Evolutionary conservation across 1,284 basidiomycete genomes (phyloP).

Genomic region (Ustilago loliicola): DNA sequence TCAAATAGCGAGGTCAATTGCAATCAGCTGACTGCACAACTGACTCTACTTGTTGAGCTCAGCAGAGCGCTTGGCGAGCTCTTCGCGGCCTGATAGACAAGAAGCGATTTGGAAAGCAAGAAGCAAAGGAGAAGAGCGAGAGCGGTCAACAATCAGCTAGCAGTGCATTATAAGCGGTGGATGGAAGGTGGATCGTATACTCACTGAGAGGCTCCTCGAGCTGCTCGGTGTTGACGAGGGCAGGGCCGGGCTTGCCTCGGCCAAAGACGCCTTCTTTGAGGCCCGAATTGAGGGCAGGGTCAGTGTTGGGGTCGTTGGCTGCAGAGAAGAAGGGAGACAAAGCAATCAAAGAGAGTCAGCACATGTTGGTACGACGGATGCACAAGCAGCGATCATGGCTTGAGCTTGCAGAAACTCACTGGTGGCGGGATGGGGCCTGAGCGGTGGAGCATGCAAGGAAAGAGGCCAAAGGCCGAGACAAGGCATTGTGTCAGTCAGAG

Average conservation of each 20-base stretch:
- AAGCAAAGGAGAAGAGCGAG: not conserved
- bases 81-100: constrained; percentile 36
- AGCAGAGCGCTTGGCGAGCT: constrained; percentile 57
- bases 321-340: not conserved
- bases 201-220: constrained; percentile 50
- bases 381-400: not conserved
- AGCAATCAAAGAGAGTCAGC: constrained; percentile 2
- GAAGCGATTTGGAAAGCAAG: not conserved
- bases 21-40: not conserved
- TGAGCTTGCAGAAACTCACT: constrained; percentile 37
- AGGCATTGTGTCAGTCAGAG: constrained; percentile 11
- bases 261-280: constrained; percentile 39
- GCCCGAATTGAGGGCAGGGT: constrained; percentile 48
- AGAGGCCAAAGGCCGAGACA: not conserved
- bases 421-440: constrained; percentile 56
- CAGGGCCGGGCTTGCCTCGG: constrained; percentile 47
- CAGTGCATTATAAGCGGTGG: not conserved
- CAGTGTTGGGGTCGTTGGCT: constrained; percentile 58
- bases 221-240: constrained; percentile 35
- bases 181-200: constrained; percentile 16
- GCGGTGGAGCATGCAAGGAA: not conserved
- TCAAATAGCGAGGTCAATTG: too few relatives aligned
- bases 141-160: not conserved
- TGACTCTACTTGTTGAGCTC: constrained; percentile 56
- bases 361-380: constrained; percentile 1